Evolutionary conservation across 139 green algal species (phyloP), one percentile per base, ranked within the genome.

Genomic region (Deuterostichococcus epilithicus): DNA sequence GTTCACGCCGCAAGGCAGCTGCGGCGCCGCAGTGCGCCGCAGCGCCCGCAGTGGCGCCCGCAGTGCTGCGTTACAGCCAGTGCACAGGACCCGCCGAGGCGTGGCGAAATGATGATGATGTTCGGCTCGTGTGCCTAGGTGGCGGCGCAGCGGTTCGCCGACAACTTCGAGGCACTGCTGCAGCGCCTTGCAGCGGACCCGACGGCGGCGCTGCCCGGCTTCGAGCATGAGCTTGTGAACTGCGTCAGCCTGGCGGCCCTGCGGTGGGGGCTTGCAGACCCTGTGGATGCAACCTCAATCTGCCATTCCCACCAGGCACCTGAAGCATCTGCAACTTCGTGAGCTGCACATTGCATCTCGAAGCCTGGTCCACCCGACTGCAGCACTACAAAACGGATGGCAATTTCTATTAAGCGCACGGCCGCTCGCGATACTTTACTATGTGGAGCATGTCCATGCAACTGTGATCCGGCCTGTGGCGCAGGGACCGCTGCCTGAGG

Each of bases 401-500:
- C n/a, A n/a, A n/a, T n/a, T n/a, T n/a, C n/a, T n/a, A n/a, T n/a
- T n/a, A n/a, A n/a, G n/a, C n/a, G n/a, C n/a, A n/a, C n/a, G n/a
- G n/a, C n/a, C n/a, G n/a, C n/a, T n/a, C n/a, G n/a, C n/a, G n/a
- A n/a, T n/a, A 52, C 42, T 23, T 52, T 52, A 8, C 8, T 8
- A 52, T 52, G 8, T 52, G 8, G 42, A 52, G 8, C 8, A 23
- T 52, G 42, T 23, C 42, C 8, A 13, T 52, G 42, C 13, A 13
- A 52, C 8, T 52, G 42, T 52, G 42, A 8, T 52, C 13, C 8
- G 45, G 3, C 22, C 66, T 33, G n/a, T 34, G 25, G 3, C 79
- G 63, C 88, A 93, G 89, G 70, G 90, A 94, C 63, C 65, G 84
- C 0, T 87, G 81, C 32, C 71, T 94, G 39, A 83, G 76, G 5